These are phyloP conservation scores for Candida stauntonica DNA, from an alignment of 805 yeast species.

Conservation along the genomic window DNA sequence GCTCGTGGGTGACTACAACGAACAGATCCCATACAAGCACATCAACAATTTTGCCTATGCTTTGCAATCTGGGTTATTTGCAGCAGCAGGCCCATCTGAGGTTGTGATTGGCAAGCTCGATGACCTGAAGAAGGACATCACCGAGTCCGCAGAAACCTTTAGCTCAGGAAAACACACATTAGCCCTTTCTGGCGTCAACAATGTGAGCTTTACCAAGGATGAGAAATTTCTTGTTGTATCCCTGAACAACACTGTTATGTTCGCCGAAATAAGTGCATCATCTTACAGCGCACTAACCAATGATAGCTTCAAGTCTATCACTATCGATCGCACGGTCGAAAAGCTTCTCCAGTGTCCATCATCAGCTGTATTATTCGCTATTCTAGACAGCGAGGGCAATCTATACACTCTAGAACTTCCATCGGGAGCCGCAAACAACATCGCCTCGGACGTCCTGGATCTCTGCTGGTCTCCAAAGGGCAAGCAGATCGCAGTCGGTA, in stretches of 20 bases:
- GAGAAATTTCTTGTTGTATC: slow-evolving; percentile 30
- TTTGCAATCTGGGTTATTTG: slow-evolving; percentile 29
- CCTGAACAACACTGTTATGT: slow-evolving; percentile 21
- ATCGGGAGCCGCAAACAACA: not conserved
- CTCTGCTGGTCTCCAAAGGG: slow-evolving; percentile 25
- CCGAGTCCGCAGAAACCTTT: slow-evolving; percentile 19
- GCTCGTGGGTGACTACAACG: slow-evolving; percentile 33
- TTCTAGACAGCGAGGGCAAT: slow-evolving; percentile 13
- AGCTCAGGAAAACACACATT: slow-evolving; percentile 18
- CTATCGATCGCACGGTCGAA: slow-evolving; percentile 13
- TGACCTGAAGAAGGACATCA: slow-evolving; percentile 29
- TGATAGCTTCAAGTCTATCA: slow-evolving; percentile 12
- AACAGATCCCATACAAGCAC: slow-evolving; percentile 32
- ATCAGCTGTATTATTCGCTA: slow-evolving; percentile 13
- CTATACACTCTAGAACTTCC: slow-evolving; percentile 18
- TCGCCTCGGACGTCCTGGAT: slow-evolving; percentile 20
- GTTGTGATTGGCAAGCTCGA: slow-evolving; percentile 34
- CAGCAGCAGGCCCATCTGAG: slow-evolving; percentile 35
- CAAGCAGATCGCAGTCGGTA: slow-evolving; percentile 18
- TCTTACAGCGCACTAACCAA: slow-evolving; percentile 2
- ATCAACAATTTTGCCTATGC: slow-evolving; percentile 36
- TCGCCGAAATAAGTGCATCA: slow-evolving; percentile 12
- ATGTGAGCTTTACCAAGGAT: slow-evolving; percentile 30
- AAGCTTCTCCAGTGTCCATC: slow-evolving; percentile 24
- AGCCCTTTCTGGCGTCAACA: slow-evolving; percentile 25